Conservation (phyloP, 345 rosid genomes). For the Salix caprea region DNA sequence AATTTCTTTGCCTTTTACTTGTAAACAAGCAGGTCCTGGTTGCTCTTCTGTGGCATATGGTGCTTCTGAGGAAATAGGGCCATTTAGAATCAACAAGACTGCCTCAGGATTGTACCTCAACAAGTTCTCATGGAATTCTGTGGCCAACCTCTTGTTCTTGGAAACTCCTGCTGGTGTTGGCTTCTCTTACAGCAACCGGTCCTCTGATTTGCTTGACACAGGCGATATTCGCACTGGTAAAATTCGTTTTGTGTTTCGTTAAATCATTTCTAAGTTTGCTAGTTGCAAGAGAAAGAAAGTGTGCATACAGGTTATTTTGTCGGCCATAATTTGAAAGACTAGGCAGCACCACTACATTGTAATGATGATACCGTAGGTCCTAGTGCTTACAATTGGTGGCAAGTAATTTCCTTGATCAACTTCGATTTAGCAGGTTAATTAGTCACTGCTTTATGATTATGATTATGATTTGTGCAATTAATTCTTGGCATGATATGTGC, state of each 20-base stretch:
- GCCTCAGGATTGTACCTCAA: slow-evolving; percentile 75
- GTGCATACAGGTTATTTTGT: background rate
- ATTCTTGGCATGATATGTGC: background rate
- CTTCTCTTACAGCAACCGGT: slow-evolving; percentile 86
- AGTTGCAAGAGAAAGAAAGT: background rate
- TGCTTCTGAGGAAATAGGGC: slow-evolving; percentile 98
- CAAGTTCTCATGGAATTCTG: slow-evolving; percentile 87
- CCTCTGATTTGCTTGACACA: slow-evolving; percentile 72
- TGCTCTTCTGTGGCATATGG: slow-evolving; percentile 99
- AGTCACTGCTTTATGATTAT: no score
- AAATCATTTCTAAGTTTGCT: background rate
- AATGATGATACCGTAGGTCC: slow-evolving; percentile 7
- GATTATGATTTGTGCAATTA: no score
- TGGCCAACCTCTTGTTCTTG: slow-evolving; percentile 82
- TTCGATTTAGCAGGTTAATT: no score
- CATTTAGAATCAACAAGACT: slow-evolving; percentile 76
- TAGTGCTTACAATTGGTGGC: background rate
- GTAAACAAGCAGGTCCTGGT: slow-evolving; percentile 63
- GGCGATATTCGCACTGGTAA: slow-evolving; percentile 86
- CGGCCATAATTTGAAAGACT: slow-evolving; percentile 13
- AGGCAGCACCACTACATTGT: slow-evolving; percentile 1
- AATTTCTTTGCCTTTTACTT: background rate
- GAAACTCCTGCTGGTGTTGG: slow-evolving; percentile 99
- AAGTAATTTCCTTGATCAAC: no score
- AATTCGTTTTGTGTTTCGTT: background rate